Base-by-base conservation (phyloP, 805 yeast species). In the Kuraishia capsulata region DNA sequence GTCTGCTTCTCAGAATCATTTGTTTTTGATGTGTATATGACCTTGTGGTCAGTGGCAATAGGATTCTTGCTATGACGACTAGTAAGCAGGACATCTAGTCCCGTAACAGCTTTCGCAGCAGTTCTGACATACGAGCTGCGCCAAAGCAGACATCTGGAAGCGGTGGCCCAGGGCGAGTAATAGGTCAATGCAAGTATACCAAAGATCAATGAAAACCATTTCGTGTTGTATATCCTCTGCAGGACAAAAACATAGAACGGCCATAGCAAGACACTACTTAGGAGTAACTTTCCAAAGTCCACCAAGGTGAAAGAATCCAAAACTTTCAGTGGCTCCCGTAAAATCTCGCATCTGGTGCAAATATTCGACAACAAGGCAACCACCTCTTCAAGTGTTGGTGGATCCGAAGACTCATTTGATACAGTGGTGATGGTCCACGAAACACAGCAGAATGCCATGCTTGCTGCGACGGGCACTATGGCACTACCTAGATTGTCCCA, bases 371-470 rank as follows among this genome's bases (percentile, higher is more conserved):
- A 48, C 0, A 73, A 64, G 43, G 65, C 66, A 26, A 73, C 42
- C 2, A 73, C 71, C 45, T 73, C 79, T 37, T 71, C 77, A 24
- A 73, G 52, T 1, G 78, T 73, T 10, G 78, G 78, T 35, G 67
- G 62, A 37, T 45, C 58, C 4, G 38, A 40, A 11, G 44, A 39
- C 14, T 29, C 33, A 3, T 67, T 57, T 41, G 69, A 76, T 5
- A 65, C 61, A 4, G 71, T 62, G 40, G 61, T 64, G 6, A 67
- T 52, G 17, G 62, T 52, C 78, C 78, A 74, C 23, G 64, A 65
- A 5, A 59, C 25, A 28, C 67, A 58, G 35, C 71, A 58, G 45
- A 65, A 62, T 1, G 47, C 37, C n/a, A 67, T 29, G 8, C 64
- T 56, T 3, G 61, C 29, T 11, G 67, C 31, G 3, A 65, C 26